phyloP scores from a whole-genome alignment of 2,329 filamentous ascomycete species.

The Tolypocladium tundrense region DNA sequence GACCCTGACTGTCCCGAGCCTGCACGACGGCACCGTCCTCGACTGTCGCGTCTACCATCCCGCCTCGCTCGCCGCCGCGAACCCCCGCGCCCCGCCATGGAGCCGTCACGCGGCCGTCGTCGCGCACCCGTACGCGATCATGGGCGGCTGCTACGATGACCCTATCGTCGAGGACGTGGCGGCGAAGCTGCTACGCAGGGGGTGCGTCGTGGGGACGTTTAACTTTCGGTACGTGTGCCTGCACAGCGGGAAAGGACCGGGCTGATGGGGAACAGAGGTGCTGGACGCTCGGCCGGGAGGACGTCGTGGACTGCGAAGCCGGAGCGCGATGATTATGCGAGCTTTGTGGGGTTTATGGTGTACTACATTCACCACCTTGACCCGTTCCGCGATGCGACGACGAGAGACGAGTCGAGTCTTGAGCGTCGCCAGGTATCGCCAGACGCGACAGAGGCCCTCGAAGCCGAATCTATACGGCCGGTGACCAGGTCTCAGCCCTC shows the following conservation, averaged over 20 bases:
- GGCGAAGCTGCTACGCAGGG: slow-evolving; percentile 53
- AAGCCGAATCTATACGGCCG: background rate
- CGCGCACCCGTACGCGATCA: slow-evolving; percentile 81
- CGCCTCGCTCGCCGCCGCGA: slow-evolving; percentile 26
- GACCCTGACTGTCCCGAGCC: slow-evolving; percentile 71
- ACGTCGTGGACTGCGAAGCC: slow-evolving; percentile 83
- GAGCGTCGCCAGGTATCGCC: background rate
- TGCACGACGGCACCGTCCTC: slow-evolving; percentile 66
- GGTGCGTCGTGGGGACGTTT: slow-evolving; percentile 75
- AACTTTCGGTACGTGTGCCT: slow-evolving; percentile 64
- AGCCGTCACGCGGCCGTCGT: slow-evolving; percentile 49
- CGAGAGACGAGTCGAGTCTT: background rate
- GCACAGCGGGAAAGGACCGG: background rate
- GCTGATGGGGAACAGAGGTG: slow-evolving; percentile 49
- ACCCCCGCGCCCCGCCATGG: slow-evolving; percentile 27
- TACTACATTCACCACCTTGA: slow-evolving; percentile 58
- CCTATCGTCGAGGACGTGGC: slow-evolving; percentile 60
- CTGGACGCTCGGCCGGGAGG: slow-evolving; percentile 59
- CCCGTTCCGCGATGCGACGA: slow-evolving; percentile 16
- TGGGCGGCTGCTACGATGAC: slow-evolving; percentile 82
- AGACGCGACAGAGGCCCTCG: background rate
- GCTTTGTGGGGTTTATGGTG: slow-evolving; percentile 69
- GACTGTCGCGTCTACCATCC: slow-evolving; percentile 80
- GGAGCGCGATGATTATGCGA: slow-evolving; percentile 73
- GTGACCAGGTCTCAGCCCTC: slow-evolving; percentile 1